Evolutionary conservation across 108 stramenopile species (phyloP).

Genomic region (Asterionellopsis glacialis): DNA sequence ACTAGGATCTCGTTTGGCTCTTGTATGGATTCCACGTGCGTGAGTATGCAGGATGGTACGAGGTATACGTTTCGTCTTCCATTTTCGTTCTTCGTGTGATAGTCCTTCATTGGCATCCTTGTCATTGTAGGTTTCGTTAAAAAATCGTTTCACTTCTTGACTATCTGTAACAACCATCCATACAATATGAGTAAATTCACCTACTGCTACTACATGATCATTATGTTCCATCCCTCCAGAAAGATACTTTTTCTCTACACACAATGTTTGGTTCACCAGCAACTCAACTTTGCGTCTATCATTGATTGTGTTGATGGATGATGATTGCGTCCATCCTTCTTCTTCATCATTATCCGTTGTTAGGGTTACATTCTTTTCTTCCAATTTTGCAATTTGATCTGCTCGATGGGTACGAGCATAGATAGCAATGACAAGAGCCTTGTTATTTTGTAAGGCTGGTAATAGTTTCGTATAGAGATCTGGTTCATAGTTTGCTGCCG

Average conservation of each 20-base stretch:
- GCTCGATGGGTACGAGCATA: slow-evolving; percentile 5
- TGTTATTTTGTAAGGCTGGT: slow-evolving; percentile 1
- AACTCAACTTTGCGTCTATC: no score
- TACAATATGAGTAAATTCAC: slow-evolving; percentile 2
- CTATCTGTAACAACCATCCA: slow-evolving; percentile 21
- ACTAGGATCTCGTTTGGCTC: background rate
- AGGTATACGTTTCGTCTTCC: background rate
- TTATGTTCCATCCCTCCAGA: no score
- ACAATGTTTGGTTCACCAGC: no score
- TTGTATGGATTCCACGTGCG: slow-evolving; percentile 15
- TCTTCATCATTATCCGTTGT: background rate
- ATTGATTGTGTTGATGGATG: background rate
- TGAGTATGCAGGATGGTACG: slow-evolving; percentile 6
- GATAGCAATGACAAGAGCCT: slow-evolving; percentile 9
- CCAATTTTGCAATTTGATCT: background rate
- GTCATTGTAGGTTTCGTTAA: no score
- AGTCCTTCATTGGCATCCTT: background rate
- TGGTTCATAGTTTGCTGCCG: slow-evolving; percentile 5
- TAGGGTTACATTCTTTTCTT: slow-evolving; percentile 1
- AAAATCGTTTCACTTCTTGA: background rate
- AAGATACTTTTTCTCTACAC: no score
- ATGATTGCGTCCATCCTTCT: background rate
- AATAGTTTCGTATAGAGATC: slow-evolving; percentile 5
- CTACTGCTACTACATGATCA: no score
- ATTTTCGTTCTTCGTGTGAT: background rate